Base-by-base conservation (phyloP, 2,329 filamentous ascomycete species). In the Colletotrichum kahawae region DNA sequence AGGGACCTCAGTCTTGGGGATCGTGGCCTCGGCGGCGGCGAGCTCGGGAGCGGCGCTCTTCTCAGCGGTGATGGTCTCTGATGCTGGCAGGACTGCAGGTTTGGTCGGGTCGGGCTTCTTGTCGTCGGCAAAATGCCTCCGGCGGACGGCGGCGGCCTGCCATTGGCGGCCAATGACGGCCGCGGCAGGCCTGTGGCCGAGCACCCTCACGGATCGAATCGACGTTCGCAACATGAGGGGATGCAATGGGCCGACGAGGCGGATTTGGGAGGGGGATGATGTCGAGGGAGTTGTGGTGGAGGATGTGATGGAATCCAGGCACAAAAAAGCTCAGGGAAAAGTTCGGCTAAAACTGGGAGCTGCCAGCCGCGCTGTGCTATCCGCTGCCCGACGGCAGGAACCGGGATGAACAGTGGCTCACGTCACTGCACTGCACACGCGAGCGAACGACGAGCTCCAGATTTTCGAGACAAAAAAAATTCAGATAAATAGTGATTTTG, bases 171-270 rank as follows among this genome's bases (percentile, higher is more conserved):
- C 85, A 79, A 86, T 86, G 82, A 86, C 85, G 81, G 88, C 87
- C 83, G 86, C 86, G 83, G 86, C 80, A 81, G 90, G 87, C 86
- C 87, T 88, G 83, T 86, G 85, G 85, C 89, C 87, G 83, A 92
- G 85, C 81, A 88, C 87, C 88, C 88, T 91, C 82, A 89, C 89
- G 84, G 91, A 92, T 87, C 89, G 90, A 87, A 93, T 86, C 85
- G 91, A 92, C 84, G 90, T 91, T 88, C 91, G 92, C 90, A 93
- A 89, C 92, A 93, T 93, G 88, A 88, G 87, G 86, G 86, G 87
- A 87, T 88, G 84, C 82, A 83, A 84, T 85, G 84, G 76, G 84
- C 85, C 83, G 82, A 81, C 82, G 79, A 75, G 82, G 80, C 83
- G 79, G 78, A 76, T 78, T 80, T 81, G 77, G 63, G 78, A 76